These are phyloP conservation scores for Scytalidium lignicola DNA, from an alignment of 2,329 filamentous ascomycete species.

Conservation along the genomic window DNA sequence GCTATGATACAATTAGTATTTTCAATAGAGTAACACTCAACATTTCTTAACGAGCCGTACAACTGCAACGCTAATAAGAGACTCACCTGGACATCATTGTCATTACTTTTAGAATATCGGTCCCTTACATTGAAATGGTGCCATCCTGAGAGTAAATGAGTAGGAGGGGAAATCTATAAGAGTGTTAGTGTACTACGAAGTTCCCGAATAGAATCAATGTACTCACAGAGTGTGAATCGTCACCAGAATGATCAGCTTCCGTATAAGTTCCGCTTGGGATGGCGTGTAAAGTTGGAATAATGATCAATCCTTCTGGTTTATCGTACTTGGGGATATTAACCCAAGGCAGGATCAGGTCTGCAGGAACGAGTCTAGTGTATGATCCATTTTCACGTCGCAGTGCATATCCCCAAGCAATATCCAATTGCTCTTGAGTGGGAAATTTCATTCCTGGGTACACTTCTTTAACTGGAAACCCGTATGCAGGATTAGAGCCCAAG, in stretches of 20 bases:
- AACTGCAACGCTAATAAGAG: too few relatives aligned
- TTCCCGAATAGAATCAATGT: neutral
- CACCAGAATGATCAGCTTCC: neutral
- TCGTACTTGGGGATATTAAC: conserved; percentile 34
- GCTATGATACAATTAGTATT: neutral
- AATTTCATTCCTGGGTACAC: conserved; percentile 18
- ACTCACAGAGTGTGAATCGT: neutral
- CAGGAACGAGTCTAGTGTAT: conserved; percentile 50
- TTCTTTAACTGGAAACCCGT: conserved; percentile 11
- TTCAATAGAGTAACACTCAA: too few relatives aligned
- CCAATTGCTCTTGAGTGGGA: conserved; percentile 17
- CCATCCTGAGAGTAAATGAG: too few relatives aligned
- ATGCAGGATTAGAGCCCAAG: neutral
- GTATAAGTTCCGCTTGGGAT: conserved; percentile 6
- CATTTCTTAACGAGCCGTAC: too few relatives aligned
- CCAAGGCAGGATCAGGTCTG: conserved; percentile 42
- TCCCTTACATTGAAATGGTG: too few relatives aligned
- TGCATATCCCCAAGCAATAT: conserved; percentile 42
- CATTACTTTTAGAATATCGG: too few relatives aligned
- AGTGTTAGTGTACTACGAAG: neutral
- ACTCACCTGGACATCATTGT: too few relatives aligned
- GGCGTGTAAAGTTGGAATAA: conserved; percentile 18
- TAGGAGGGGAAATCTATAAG: neutral
- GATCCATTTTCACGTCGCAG: conserved; percentile 48
- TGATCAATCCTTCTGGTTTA: conserved; percentile 25